Evolutionary conservation across 2,329 filamentous ascomycete species (phyloP), one percentile per base, ranked within the genome.

Genomic region (Botrytis fabae): DNA sequence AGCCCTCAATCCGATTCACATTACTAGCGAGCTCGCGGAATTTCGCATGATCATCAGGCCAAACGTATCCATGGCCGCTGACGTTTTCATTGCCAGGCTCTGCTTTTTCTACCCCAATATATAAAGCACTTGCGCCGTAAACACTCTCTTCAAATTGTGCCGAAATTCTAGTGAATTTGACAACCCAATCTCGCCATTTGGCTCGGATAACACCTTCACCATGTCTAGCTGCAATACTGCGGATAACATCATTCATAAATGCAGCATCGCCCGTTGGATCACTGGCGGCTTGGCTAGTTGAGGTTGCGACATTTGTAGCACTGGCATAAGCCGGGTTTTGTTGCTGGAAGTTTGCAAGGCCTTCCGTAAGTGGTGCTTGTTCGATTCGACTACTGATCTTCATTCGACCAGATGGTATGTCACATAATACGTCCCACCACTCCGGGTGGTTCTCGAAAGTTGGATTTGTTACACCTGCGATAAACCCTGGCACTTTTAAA

Each of bases 361-460:
- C 95, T 78, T 99, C 96, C 0, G 94, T 98, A 6, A 92, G 83
- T 1, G 91, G 89, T 0, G 94, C 92, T 35, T 88, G 83, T 75
- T 98, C 95, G 76, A 98, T 95, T 78, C 91, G 91, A 81, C 89
- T 93, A 79, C 93, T 97, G 79, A 99, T 98, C 83, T 96, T 97
- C 86, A 99, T 94, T 61, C 95, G 91, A 16, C 96, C 96, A 1
- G 91, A 95, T 0, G 95, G 92, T 60, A 99, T 85, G 82, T 99
- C 96, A 82, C 96, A 99, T 20, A 99, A 86, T 16, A 99, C 84
- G 82, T 99, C 96, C 96, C 96, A 99, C 96, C 96, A 99, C 81
- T 98, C 95, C 0, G 93, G 93, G 79, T 98, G 95, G 79, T 94
- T 90, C 75, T 95, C 94, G 81, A 99, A 99, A 0, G 94, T 95